Conservation (phyloP, 2,329 filamentous ascomycete species). For the Biscogniauxia mediterranea region DNA sequence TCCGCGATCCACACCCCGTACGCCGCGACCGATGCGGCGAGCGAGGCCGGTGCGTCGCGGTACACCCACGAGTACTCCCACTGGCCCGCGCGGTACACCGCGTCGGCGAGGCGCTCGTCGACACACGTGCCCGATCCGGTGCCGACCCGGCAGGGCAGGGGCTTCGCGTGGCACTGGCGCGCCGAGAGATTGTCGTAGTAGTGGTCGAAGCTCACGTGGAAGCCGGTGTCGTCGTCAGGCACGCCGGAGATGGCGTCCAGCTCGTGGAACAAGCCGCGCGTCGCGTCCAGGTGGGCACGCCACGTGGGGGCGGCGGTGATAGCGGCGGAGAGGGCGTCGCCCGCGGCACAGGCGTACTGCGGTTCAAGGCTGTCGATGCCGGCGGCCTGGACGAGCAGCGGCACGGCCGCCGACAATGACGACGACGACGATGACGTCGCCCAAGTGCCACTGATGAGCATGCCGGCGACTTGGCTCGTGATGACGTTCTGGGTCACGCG, state of each 20-base stretch:
- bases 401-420: slow-evolving; percentile 34
- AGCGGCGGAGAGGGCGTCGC: slow-evolving; percentile 40
- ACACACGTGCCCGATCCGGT: slow-evolving; percentile 55
- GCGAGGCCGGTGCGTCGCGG: slow-evolving; percentile 61
- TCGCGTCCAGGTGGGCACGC: slow-evolving; percentile 60
- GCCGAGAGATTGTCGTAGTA: slow-evolving; percentile 84
- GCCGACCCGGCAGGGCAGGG: slow-evolving; percentile 64
- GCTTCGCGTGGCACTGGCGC: slow-evolving; percentile 71
- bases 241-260: slow-evolving; percentile 72
- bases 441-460: slow-evolving; percentile 72
- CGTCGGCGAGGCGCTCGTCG: slow-evolving; percentile 59
- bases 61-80: slow-evolving; percentile 82
- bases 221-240: slow-evolving; percentile 51
- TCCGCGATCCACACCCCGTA: slow-evolving; percentile 76
- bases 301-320: slow-evolving; percentile 51
- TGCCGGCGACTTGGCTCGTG: slow-evolving; percentile 76
- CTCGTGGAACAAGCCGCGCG: slow-evolving; percentile 51
- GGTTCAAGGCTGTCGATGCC: slow-evolving; percentile 73
- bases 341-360: slow-evolving; percentile 62
- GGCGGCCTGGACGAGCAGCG: slow-evolving; percentile 51
- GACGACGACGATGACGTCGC: slow-evolving; percentile 19
- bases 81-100: slow-evolving; percentile 72
- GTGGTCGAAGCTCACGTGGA: slow-evolving; percentile 73
- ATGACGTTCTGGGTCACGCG: slow-evolving; percentile 81
- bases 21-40: slow-evolving; percentile 59